phyloP scores from a whole-genome alignment of 208 protist species.

The Trypanosoma mega region DNA sequence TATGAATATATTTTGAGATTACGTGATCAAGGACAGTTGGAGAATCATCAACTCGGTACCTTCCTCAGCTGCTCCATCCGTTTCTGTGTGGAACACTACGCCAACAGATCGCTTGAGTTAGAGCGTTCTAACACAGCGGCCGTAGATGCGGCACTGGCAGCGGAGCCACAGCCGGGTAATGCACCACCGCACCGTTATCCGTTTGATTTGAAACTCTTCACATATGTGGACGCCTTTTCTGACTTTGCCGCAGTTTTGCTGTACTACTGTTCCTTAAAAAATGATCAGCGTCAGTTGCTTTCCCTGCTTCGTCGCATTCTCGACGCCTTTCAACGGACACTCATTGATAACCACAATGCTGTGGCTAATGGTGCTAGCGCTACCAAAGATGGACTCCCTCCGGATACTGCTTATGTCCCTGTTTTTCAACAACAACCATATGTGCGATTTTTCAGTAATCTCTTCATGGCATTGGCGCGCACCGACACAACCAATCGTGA shows the following conservation, averaged over 20 bases:
- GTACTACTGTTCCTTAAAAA: slow-evolving; percentile 73
- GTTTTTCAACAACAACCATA: slow-evolving; percentile 98
- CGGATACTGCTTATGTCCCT: slow-evolving; percentile 57
- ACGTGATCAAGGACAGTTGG: slow-evolving; percentile 81
- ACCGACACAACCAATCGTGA: slow-evolving; percentile 49
- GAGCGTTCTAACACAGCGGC: slow-evolving; percentile 52
- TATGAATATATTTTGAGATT: slow-evolving; percentile 79
- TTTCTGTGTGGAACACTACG: slow-evolving; percentile 91
- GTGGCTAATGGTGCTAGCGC: slow-evolving; percentile 24
- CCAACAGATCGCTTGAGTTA: slow-evolving; percentile 65
- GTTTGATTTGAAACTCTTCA: slow-evolving; percentile 53
- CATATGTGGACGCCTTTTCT: slow-evolving; percentile 90
- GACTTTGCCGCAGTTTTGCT: slow-evolving; percentile 93
- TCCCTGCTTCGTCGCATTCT: slow-evolving; percentile 81
- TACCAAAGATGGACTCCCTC: slow-evolving; percentile 33
- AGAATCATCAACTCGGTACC: slow-evolving; percentile 62
- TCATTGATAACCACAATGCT: slow-evolving; percentile 76
- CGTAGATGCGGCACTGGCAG: slow-evolving; percentile 13
- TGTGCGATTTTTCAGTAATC: slow-evolving; percentile 93
- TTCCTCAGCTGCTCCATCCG: slow-evolving; percentile 87
- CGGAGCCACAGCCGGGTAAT: slow-evolving; percentile 48
- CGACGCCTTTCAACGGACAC: slow-evolving; percentile 60
- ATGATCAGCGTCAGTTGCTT: slow-evolving; percentile 50
- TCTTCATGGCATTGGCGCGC: slow-evolving; percentile 86
- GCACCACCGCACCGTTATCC: slow-evolving; percentile 70